Conservation (phyloP, 2,329 filamentous ascomycete species). For the Epichloe typhina region DNA sequence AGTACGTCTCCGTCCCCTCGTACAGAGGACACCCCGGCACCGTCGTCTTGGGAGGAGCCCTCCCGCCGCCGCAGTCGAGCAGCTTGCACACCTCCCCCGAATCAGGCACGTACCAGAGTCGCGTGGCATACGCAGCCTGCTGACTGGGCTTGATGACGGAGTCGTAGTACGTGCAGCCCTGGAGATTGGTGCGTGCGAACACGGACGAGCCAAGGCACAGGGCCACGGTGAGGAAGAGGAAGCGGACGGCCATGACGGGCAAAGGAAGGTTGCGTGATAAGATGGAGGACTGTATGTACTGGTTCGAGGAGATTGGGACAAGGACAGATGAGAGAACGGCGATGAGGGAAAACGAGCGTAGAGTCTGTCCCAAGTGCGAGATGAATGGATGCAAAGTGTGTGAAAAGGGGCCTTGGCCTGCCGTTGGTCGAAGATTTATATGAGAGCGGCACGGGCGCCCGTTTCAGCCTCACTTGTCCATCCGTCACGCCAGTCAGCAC, state of each 20-base stretch:
- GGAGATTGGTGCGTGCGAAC: slow-evolving; percentile 31
- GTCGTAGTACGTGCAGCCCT: slow-evolving; percentile 31
- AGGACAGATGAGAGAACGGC: too few species aligned
- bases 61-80: slow-evolving; percentile 55
- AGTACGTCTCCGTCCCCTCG: slow-evolving; percentile 40
- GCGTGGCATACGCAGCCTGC: slow-evolving; percentile 26
- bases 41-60: slow-evolving; percentile 46
- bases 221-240: slow-evolving; percentile 13
- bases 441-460: neutral
- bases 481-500: neutral
- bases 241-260: slow-evolving; percentile 13
- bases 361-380: too few species aligned
- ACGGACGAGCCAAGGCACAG: slow-evolving; percentile 20
- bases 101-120: slow-evolving; percentile 48
- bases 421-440: neutral
- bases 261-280: too few species aligned
- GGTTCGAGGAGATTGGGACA: too few species aligned
- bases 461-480: neutral
- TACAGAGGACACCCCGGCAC: slow-evolving; percentile 48
- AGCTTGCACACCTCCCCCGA: slow-evolving; percentile 51
- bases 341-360: too few species aligned
- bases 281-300: too few species aligned
- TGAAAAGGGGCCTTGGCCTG: neutral
- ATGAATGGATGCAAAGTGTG: neutral
- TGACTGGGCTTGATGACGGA: slow-evolving; percentile 16